Conservation (phyloP, 495 filamentous ascomycete genomes). For the Symbiotaphrina buchneri region DNA sequence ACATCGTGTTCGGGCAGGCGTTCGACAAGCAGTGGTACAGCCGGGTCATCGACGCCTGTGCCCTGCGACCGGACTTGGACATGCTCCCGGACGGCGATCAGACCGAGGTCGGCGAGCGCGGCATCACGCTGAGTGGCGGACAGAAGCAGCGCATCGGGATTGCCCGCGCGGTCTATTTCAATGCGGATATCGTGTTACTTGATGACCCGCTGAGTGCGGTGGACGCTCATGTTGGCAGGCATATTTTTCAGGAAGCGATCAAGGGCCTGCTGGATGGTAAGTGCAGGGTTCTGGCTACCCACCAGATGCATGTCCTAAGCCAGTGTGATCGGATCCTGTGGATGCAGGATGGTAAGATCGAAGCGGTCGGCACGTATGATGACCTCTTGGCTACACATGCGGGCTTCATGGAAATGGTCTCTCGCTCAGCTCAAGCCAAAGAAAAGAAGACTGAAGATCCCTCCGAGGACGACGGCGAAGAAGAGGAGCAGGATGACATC, state of each 20-base stretch:
- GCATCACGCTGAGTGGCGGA: slow-evolving; percentile 25
- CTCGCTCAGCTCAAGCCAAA: slow-evolving; percentile 4
- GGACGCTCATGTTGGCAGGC: slow-evolving; percentile 17
- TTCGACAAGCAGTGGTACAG: slow-evolving; percentile 17
- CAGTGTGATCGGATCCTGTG: slow-evolving; percentile 8
- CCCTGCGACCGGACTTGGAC: slow-evolving; percentile 6
- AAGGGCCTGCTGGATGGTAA: slow-evolving; percentile 16
- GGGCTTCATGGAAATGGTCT: slow-evolving; percentile 6
- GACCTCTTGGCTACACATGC: slow-evolving; percentile 7
- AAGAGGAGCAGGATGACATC: slow-evolving; percentile 1
- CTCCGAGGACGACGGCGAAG: not conserved
- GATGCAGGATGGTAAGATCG: slow-evolving; percentile 11
- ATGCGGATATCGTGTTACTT: slow-evolving; percentile 1
- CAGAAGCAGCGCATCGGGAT: slow-evolving; percentile 45
- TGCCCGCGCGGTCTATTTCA: slow-evolving; percentile 28
- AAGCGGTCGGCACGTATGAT: slow-evolving; percentile 9
- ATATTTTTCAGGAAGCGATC: slow-evolving; percentile 25
- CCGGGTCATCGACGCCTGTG: slow-evolving; percentile 15
- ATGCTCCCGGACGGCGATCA: not conserved
- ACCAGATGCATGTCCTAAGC: slow-evolving; percentile 6
- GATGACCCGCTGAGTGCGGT: slow-evolving; percentile 2
- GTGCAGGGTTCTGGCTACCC: slow-evolving; percentile 4
- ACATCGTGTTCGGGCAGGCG: slow-evolving; percentile 11
- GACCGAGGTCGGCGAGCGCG: slow-evolving; percentile 8
- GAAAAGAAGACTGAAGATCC: not conserved